Evolutionary conservation across 2,329 filamentous ascomycete genomes (phyloP), one percentile per base, ranked within the genome.

Genomic region (Knoxdaviesia proteae): DNA sequence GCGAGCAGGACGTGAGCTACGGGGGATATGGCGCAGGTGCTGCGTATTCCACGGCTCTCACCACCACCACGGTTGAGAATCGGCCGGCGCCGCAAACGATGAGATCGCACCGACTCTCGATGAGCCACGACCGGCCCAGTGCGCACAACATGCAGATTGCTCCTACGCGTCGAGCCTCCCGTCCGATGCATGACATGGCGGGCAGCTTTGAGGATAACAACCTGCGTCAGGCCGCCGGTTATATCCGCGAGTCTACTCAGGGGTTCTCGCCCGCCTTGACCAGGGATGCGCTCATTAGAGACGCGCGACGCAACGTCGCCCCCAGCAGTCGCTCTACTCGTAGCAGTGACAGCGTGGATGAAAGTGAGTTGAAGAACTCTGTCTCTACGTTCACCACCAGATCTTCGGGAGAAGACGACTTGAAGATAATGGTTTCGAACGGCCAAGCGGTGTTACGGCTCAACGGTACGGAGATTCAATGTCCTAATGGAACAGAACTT

Each of bases 361-460:
- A 77, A 45, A 77, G 73, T 55, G 74, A 77, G 44, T 75, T 68
- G 54, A 67, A 65, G 48, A 68, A 69, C 47, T 77, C 72, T 43
- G 70, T 69, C 32, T 74, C 73, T 0, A 77, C 74, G 8, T 65
- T 70, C 36, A 71, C 74, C 7, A 78, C 73, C 4, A 61, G 68
- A 34, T 71, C 68, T 6, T 61, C 56, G 3, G 48, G 48, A 10
- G 67, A 71, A 43, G 71, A 77, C 35, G 71, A 76, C 47, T 61
- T 76, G 44, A 77, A 71, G 10, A 76, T 78, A 54, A 71, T 71
- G 48, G 62, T 78, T 39, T 68, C 64, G 30, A 20, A 20, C 20
- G 70, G 69, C 8, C 61, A 61, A 33, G 66, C 70, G n/a, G 61
- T 67, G 29, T 64, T 78, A 44, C 66, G 68, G 48, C 62, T 75